These are phyloP conservation scores for Floccularia luteovirens DNA, from an alignment of 768 basidiomycete genomes.

Conservation along the genomic window DNA sequence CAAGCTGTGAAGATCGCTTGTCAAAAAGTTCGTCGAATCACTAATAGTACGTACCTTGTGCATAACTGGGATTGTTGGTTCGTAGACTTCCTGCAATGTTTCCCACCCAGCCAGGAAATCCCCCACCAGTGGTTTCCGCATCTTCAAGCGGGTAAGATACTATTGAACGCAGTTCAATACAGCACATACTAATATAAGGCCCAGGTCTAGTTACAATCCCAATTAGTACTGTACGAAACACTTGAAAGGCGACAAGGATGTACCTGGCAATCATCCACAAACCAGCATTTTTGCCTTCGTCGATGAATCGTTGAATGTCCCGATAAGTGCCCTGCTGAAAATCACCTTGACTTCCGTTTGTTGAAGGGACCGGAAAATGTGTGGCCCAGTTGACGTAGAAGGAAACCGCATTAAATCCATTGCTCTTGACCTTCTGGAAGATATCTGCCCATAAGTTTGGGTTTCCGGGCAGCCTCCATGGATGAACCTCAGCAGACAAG, in stretches of 20 bases:
- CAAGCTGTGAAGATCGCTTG: constrained; percentile 27
- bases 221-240: neutral
- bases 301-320: constrained; percentile 44
- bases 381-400: constrained; percentile 57
- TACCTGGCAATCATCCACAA: constrained; percentile 51
- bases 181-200: constrained; percentile 40
- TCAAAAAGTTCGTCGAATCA: neutral
- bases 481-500: constrained; percentile 55
- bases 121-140: constrained; percentile 45
- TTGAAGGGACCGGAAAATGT: constrained; percentile 39
- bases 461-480: constrained; percentile 47
- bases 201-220: constrained; percentile 26
- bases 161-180: neutral
- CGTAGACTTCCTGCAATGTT: constrained; percentile 42
- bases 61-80: constrained; percentile 41
- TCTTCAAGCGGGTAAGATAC: constrained; percentile 16
- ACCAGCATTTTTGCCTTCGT: constrained; percentile 42
- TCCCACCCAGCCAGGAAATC: constrained; percentile 54
- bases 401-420: constrained; percentile 55
- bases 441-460: constrained; percentile 51
- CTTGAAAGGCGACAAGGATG: neutral
- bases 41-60: constrained; percentile 20
- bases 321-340: constrained; percentile 42
- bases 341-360: constrained; percentile 36
- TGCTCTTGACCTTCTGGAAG: constrained; percentile 55